Conservation (phyloP, 768 basidiomycete genomes). For the Boletus pseudopeckii region DNA sequence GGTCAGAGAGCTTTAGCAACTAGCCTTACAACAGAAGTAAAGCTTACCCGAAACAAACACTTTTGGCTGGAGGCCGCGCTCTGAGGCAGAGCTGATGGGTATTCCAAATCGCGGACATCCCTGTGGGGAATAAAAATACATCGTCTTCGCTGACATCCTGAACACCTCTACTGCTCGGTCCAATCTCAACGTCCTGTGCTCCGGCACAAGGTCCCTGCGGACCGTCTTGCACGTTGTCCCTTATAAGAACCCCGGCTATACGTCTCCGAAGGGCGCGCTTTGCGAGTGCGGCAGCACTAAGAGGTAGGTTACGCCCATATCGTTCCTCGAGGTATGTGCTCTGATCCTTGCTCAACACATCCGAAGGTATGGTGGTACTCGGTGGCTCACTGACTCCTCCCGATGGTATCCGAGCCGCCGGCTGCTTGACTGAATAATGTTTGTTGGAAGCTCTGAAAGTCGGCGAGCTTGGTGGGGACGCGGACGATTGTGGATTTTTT, state of each 20-base stretch:
- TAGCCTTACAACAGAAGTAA: background rate
- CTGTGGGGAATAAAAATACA: conserved; percentile 82
- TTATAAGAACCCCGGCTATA: conserved; percentile 81
- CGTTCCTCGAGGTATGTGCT: conserved; percentile 85
- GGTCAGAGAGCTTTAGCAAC: background rate
- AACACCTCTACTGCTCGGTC: conserved; percentile 68
- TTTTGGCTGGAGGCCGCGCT: conserved; percentile 61
- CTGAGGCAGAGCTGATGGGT: conserved; percentile 69
- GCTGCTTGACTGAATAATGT: conserved; percentile 47
- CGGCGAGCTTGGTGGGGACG: conserved; percentile 25
- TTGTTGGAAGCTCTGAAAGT: conserved; percentile 47
- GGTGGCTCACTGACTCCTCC: conserved; percentile 1
- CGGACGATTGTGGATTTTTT: conserved; percentile 20
- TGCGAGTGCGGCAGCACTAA: conserved; percentile 67
- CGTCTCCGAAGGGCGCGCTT: conserved; percentile 85
- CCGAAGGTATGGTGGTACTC: conserved; percentile 24
- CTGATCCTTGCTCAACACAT: conserved; percentile 61
- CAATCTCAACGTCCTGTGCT: conserved; percentile 43
- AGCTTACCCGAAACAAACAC: conserved; percentile 89
- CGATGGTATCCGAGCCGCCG: conserved; percentile 7
- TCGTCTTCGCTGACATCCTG: conserved; percentile 75
- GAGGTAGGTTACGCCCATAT: conserved; percentile 86
- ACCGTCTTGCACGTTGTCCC: conserved; percentile 43
- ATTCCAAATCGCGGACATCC: conserved; percentile 95
- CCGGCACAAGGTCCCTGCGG: conserved; percentile 41